Percentiles rank a stretch among this genome's conserved stretches.
Conservation (phyloP, 352 stramenopile genomes). For the Ophiocytium majus region DNA sequence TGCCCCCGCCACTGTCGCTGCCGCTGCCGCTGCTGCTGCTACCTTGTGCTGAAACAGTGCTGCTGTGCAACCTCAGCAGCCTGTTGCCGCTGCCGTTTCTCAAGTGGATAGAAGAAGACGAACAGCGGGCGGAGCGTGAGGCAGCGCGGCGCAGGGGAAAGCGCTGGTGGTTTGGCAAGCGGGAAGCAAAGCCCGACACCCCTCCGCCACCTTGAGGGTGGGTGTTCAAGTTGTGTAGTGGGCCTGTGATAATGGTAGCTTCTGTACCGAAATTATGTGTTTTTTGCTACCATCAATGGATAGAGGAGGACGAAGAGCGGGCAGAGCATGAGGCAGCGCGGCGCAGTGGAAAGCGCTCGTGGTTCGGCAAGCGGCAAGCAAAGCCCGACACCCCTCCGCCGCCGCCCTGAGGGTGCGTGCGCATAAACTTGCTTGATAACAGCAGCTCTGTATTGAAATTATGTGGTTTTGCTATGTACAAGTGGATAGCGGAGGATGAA, state of each 20-base stretch:
- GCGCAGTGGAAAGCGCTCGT: not conserved
- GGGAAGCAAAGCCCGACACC: not conserved
- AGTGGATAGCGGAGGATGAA: constrained; percentile 55
- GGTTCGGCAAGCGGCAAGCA: not conserved
- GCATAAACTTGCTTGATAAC: too few relatives aligned
- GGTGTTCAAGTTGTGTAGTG: not conserved
- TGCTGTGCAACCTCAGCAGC: constrained; percentile 54
- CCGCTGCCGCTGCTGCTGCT: not conserved
- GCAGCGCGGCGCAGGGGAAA: not conserved
- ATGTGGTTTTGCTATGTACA: too few relatives aligned
- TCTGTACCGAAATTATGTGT: too few relatives aligned
- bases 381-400: not conserved
- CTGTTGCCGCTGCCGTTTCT: constrained; percentile 54
- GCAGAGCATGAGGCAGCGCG: not conserved
- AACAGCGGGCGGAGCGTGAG: constrained; percentile 10
- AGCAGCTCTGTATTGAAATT: too few relatives aligned
- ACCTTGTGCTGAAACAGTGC: constrained; percentile 20
- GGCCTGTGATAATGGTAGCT: too few relatives aligned
- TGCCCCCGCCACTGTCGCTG: not conserved
- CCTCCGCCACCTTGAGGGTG: not conserved
- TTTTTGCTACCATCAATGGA: too few relatives aligned
- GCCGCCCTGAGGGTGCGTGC: not conserved
- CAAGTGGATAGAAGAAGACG: constrained; percentile 55
- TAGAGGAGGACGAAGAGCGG: constrained; percentile 43
- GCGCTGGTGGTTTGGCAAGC: not conserved